Evolutionary conservation across 768 basidiomycete genomes (phyloP), one percentile per base, ranked within the genome.

Genomic region (Russula lepida): DNA sequence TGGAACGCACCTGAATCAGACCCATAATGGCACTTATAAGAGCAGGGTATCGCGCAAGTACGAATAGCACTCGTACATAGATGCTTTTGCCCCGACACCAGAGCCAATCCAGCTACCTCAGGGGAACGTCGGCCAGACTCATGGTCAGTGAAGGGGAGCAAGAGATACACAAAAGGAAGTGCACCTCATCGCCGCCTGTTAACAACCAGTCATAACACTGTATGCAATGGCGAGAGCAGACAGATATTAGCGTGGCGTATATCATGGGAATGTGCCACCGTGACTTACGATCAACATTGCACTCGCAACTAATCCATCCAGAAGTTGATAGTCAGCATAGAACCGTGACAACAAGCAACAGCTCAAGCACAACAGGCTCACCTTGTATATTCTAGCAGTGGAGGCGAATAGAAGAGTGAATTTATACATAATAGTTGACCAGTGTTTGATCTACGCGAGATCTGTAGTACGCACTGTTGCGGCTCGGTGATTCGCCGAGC

Each of bases 131-230:
- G 25, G 44, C 33, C 19, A 32, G n/a, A 9, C 13, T 35, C 25
- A 30, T 5, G 19, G 21, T 57, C 15, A 57, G 32, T 11, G 4
- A 32, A 23, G 17, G 27, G n/a, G 27, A 1, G 9, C 6, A 5
- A 3, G 13, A 37, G n/a, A 43, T 2, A 2, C 1, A 5, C 15
- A 19, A 1, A 19, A 17, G 17, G 25, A 28, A 19, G 12, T 15
- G 27, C 35, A 64, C 63, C 59, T 60, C 63, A 13, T 56, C 50
- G 23, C 2, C 3, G 21, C 39, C 13, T 9, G 54, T 64, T 33
- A 64, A 49, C 3, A 15, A 15, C 59, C 63, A 64, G 54, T 64
- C 63, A 19, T 60, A 56, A 19, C 56, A 51, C 63, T 64, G 17
- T 11, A 11, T 6, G 6, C 30, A 2, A 50, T 28, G 41, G 6